A percentile compares a stretch with the other conserved stretches of the same genome.
Evolutionary conservation across 177 flowering plant species (phyloP).

Genomic region (Telopea speciosissima): DNA sequence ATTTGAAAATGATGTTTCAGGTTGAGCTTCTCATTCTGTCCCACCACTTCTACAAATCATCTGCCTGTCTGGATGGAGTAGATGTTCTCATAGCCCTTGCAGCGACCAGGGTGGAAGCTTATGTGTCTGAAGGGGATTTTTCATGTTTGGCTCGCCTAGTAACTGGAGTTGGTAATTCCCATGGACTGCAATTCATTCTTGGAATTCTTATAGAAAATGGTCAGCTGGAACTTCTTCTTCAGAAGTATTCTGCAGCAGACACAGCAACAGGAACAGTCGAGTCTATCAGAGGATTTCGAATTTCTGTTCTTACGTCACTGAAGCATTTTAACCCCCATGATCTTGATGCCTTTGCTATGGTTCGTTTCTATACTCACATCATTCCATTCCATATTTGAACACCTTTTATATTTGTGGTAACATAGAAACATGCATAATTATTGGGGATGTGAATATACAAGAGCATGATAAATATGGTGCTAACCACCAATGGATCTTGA

Average conservation of each 20-base stretch:
- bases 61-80: slow-evolving; percentile 98
- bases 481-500: background rate
- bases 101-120: slow-evolving; percentile 94
- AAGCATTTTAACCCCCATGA: slow-evolving; percentile 88
- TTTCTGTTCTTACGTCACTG: slow-evolving; percentile 92
- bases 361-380: slow-evolving; percentile 9
- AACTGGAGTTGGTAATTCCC: slow-evolving; percentile 96
- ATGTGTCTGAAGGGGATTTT: slow-evolving; percentile 96
- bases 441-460: background rate
- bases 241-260: slow-evolving; percentile 83
- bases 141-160: slow-evolving; percentile 93
- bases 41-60: slow-evolving; percentile 96
- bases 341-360: slow-evolving; percentile 92
- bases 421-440: background rate
- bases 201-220: slow-evolving; percentile 97
- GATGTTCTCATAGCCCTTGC: slow-evolving; percentile 99
- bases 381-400: background rate
- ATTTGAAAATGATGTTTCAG: slow-evolving; percentile 36
- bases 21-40: slow-evolving; percentile 98
- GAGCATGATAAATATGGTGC: background rate
- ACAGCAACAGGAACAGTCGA: slow-evolving; percentile 66
- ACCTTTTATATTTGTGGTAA: background rate
- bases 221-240: slow-evolving; percentile 89
- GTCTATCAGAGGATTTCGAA: slow-evolving; percentile 86
- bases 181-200: slow-evolving; percentile 89